A percentile compares a stretch with the other conserved stretches of the same genome.
These are phyloP conservation scores for Morella rubra DNA, from an alignment of 306 rosid species.

Conservation along the genomic window DNA sequence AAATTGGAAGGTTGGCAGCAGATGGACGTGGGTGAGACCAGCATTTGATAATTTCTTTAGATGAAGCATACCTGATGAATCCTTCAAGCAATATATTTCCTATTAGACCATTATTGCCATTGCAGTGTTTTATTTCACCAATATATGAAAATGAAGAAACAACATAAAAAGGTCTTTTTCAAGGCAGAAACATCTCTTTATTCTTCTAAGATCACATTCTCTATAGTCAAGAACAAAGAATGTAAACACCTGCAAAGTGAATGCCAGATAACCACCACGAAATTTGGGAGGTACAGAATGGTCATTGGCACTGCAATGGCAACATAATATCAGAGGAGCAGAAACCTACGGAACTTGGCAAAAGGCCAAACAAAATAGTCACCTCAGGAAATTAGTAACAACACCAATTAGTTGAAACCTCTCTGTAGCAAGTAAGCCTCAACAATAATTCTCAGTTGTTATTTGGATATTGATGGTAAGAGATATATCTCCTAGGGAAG, in stretches of 20 bases:
- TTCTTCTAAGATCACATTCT: slow-evolving; percentile 12
- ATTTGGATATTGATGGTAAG: neutral
- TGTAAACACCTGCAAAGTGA: slow-evolving; percentile 65
- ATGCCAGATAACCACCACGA: slow-evolving; percentile 91
- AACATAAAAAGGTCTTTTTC: neutral
- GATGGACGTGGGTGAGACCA: slow-evolving; percentile 85
- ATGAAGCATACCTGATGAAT: slow-evolving; percentile 74
- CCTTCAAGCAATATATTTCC: slow-evolving; percentile 51
- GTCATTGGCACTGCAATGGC: slow-evolving; percentile 65
- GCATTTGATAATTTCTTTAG: slow-evolving; percentile 79
- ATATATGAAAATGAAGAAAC: neutral
- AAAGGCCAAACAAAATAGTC: slow-evolving; percentile 7
- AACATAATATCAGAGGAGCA: slow-evolving; percentile 10
- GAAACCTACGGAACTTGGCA: slow-evolving; percentile 20
- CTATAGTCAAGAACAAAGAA: slow-evolving; percentile 18
- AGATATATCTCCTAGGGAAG: neutral
- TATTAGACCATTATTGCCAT: slow-evolving; percentile 26
- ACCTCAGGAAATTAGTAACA: slow-evolving; percentile 6
- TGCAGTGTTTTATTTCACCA: slow-evolving; percentile 17
- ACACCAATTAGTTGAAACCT: neutral
- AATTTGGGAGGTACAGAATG: slow-evolving; percentile 58
- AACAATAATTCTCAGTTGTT: neutral
- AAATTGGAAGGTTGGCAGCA: slow-evolving; percentile 87
- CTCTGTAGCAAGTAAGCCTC: neutral
- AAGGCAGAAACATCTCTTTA: neutral